Conservation (phyloP, 129 eudicot genomes). For the Flaveria ramosissima region DNA sequence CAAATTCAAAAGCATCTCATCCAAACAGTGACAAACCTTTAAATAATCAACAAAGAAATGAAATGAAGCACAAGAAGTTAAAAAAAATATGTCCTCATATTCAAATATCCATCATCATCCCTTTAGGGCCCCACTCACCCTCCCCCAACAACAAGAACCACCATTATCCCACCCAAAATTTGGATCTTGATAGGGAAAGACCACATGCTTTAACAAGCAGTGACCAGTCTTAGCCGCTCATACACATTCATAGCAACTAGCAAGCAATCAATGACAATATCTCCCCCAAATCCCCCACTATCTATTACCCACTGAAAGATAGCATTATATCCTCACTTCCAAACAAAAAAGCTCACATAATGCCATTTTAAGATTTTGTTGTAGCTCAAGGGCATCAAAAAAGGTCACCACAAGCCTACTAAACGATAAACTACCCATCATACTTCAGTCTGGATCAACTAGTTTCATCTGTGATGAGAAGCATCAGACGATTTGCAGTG, state of each 20-base stretch:
- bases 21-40: slow-evolving; percentile 36
- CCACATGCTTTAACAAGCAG: slow-evolving; percentile 36
- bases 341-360: slow-evolving; percentile 22
- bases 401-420: slow-evolving; percentile 18
- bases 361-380: slow-evolving; percentile 24
- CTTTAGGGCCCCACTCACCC: slow-evolving; percentile 43
- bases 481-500: too few relatives aligned
- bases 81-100: slow-evolving; percentile 31
- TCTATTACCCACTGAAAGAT: slow-evolving; percentile 35
- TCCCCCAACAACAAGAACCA: slow-evolving; percentile 61
- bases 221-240: slow-evolving; percentile 51
- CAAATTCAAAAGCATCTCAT: slow-evolving; percentile 44
- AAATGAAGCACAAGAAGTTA: slow-evolving; percentile 40
- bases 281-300: slow-evolving; percentile 32
- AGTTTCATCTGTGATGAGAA: too few relatives aligned
- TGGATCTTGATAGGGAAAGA: slow-evolving; percentile 55
- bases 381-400: slow-evolving; percentile 21
- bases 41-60: slow-evolving; percentile 34
- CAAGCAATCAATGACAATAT: slow-evolving; percentile 42
- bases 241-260: slow-evolving; percentile 35
- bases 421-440: slow-evolving; percentile 11
- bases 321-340: slow-evolving; percentile 20
- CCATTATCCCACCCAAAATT: slow-evolving; percentile 66
- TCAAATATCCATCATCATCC: slow-evolving; percentile 50
- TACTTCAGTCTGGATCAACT: neutral